Evolutionary conservation across 441 rosid species (phyloP).

Genomic region (Euphorbia corollata): DNA sequence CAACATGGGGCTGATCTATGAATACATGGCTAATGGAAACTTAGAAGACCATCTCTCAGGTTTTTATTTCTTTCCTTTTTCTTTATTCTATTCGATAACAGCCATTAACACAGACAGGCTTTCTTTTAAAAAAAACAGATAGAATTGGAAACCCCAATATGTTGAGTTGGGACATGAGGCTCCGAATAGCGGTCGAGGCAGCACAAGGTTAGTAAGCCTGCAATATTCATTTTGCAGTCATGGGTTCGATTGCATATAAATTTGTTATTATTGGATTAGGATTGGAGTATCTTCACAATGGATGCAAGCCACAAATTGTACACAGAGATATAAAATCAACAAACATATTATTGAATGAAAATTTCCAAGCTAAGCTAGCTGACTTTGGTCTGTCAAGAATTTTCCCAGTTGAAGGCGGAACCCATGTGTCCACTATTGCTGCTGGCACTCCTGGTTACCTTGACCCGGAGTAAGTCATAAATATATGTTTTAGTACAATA

Average conservation of each 20-base stretch:
- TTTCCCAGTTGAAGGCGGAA: constrained; percentile 19
- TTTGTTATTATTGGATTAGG: constrained; percentile 9
- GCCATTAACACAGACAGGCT: not conserved
- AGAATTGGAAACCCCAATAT: not conserved
- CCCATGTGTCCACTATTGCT: constrained; percentile 21
- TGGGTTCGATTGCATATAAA: too few species aligned
- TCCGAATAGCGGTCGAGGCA: constrained; percentile 39
- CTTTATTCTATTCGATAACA: not conserved
- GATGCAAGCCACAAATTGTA: constrained; percentile 34
- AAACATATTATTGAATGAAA: constrained; percentile 31
- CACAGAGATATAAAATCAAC: constrained; percentile 38
- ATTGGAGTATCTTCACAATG: constrained; percentile 34
- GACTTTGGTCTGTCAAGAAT: constrained; percentile 36
- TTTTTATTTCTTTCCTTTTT: not conserved
- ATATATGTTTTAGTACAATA: too few species aligned
- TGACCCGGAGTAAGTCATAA: constrained; percentile 31
- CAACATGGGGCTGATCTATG: constrained; percentile 34
- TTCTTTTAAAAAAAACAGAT: constrained; percentile 6
- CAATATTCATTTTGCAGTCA: not conserved
- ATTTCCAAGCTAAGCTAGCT: constrained; percentile 34
- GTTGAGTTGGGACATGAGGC: constrained; percentile 34
- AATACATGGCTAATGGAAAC: constrained; percentile 50
- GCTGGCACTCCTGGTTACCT: constrained; percentile 41
- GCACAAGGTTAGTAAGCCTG: constrained; percentile 25
- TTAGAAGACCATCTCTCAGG: constrained; percentile 39